Percentiles rank a stretch among this genome's conserved stretches.
phyloP scores from a whole-genome alignment of 495 filamentous ascomycete species.

The Tetracladium marchalianum region DNA sequence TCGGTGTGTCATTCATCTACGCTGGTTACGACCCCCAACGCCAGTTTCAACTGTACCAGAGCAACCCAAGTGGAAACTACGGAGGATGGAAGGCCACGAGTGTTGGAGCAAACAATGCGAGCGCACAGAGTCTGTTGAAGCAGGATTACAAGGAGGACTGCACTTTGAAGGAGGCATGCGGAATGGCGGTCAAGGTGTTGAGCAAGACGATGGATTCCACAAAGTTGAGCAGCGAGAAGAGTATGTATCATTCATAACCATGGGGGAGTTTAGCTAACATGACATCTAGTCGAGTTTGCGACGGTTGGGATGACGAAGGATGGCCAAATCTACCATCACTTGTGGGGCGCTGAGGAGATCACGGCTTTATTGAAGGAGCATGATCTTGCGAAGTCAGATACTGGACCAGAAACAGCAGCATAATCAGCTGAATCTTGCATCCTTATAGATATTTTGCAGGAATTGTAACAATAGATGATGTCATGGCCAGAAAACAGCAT shows the following conservation, averaged over 20 bases:
- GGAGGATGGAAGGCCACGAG: constrained; percentile 99
- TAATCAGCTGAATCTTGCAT: constrained; percentile 17
- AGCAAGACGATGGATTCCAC: constrained; percentile 99
- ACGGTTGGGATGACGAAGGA: constrained; percentile 92
- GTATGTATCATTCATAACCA: constrained; percentile 37
- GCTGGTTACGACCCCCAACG: constrained; percentile 91
- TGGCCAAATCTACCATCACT: constrained; percentile 93
- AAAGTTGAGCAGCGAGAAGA: constrained; percentile 97
- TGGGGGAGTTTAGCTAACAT: constrained; percentile 7
- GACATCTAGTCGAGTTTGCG: constrained; percentile 79
- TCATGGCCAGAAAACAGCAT: not conserved
- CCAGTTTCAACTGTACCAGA: constrained; percentile 98
- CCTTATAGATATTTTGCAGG: not conserved
- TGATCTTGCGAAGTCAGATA: constrained; percentile 81
- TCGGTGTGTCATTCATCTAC: constrained; percentile 99
- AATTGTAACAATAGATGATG: not conserved
- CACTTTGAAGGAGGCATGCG: constrained; percentile 90
- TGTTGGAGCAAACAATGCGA: constrained; percentile 95
- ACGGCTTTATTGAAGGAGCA: constrained; percentile 89
- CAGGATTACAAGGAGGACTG: constrained; percentile 99
- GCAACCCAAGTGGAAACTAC: constrained; percentile 99
- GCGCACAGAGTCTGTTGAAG: constrained; percentile 94
- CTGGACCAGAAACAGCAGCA: constrained; percentile 41
- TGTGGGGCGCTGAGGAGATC: constrained; percentile 97
- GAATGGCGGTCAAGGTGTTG: constrained; percentile 94